Base-by-base conservation (phyloP, 1,284 basidiomycete genomes). In the Ganoderma boninense region DNA sequence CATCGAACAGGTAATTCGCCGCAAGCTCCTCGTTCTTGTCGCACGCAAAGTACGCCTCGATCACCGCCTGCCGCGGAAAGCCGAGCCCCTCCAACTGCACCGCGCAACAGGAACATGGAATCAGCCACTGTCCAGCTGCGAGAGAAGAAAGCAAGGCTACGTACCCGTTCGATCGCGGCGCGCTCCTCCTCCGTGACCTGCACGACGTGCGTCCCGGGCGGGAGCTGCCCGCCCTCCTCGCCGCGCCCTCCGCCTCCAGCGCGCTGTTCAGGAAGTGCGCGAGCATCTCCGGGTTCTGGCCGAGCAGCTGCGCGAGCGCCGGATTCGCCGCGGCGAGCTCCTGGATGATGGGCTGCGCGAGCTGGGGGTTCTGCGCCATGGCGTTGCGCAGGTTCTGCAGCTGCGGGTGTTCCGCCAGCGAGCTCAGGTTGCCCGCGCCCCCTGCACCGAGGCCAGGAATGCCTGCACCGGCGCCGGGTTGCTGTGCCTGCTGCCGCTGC, bases 21-120 rank as follows among this genome's bases (percentile, higher is more conserved):
- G 97, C 96, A 56, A 97, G 83, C 80, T 97, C 96, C 82, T 98
- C 97, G 79, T 98, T 96, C 87, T 95, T 97, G 81, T 96, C 97
- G 81, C 96, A 98, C 6, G 92, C 92, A 82, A 96, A 89, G 83
- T 95, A 98, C 0, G 97, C 97, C 81, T 97, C 90, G 57, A 96
- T 83, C 5, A 88, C 96, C 0, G 85, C 84, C 65, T 96, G 87
- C 60, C 95, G 87, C 29, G 93, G 82, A 82, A 98, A 98, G 1
- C 97, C 97, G 66, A 98, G 89, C 2, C 85, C 92, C 82, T 95
- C 89, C 71, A 98, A 85, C 93, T 97, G 8, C 43, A 42, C 67
- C 71, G 10, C 38, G 10, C 38, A 38, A 38, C 38, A 38, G 7
- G 10, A 38, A 38, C 60, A 68, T 74, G 54, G 68, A 66, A 74